phyloP scores from a whole-genome alignment of 2,329 filamentous ascomycete genomes.

The Sporothrix sp. region DNA sequence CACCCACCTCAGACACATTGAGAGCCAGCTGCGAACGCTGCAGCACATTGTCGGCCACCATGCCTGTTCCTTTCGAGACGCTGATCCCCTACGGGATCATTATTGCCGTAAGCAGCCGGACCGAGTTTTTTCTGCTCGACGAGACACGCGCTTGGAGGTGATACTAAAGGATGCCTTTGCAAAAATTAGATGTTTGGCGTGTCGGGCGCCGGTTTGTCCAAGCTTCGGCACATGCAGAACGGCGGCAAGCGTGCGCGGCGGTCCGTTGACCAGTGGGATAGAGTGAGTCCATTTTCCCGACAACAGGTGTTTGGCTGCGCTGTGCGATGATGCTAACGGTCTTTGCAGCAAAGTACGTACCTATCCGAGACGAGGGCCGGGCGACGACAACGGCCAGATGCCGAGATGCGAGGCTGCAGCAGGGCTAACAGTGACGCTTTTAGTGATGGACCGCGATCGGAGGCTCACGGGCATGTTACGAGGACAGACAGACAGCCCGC shows the following conservation, averaged over 20 bases:
- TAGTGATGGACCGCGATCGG: conserved; percentile 57
- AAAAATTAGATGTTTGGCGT: conserved; percentile 50
- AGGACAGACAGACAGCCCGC: conserved; percentile 46
- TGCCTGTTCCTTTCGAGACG: conserved; percentile 56
- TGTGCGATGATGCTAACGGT: conserved; percentile 22
- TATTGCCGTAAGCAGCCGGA: conserved; percentile 39
- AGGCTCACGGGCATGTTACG: conserved; percentile 49
- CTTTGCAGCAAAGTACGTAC: conserved; percentile 44
- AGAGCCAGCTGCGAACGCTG: neutral
- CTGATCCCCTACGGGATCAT: conserved; percentile 57
- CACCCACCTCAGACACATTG: conserved; percentile 12
- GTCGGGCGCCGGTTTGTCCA: conserved; percentile 48
- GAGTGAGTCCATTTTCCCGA: conserved; percentile 31
- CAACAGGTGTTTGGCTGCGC: no score
- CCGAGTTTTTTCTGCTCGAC: neutral
- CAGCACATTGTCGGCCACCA: conserved; percentile 26
- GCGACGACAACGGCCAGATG: no score
- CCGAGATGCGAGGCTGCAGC: no score
- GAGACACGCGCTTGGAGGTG: neutral
- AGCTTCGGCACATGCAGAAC: conserved; percentile 48
- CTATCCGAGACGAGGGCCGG: no score
- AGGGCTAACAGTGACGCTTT: neutral
- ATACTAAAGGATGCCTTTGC: neutral
- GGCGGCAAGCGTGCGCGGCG: conserved; percentile 52
- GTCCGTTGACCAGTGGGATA: conserved; percentile 54